phyloP scores from a whole-genome alignment of 805 yeast genomes.

The Clavispora vitiphila region DNA sequence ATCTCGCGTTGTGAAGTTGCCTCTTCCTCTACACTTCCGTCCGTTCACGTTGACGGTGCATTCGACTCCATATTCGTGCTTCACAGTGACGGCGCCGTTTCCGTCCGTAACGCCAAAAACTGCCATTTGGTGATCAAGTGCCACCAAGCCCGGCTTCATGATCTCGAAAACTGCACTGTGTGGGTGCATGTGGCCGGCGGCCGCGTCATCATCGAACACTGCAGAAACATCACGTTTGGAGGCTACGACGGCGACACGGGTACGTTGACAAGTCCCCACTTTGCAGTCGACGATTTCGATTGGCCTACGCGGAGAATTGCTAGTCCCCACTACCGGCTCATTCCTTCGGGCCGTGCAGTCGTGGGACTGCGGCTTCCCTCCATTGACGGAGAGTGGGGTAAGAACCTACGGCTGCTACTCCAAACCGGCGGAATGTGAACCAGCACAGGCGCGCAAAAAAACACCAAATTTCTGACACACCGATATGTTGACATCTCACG shows the following conservation, averaged over 20 bases:
- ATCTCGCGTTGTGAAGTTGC: not conserved
- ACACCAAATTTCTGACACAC: no score
- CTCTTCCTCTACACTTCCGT: conserved; percentile 1
- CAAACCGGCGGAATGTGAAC: not conserved
- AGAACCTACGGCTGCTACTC: not conserved
- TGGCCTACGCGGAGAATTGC: conserved; percentile 8
- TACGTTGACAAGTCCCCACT: not conserved
- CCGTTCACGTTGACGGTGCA: conserved; percentile 21
- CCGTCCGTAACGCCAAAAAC: conserved; percentile 13
- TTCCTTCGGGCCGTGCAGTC: not conserved
- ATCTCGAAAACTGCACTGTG: conserved; percentile 9
- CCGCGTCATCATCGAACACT: conserved; percentile 28
- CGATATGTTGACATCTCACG: no score
- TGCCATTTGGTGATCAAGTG: conserved; percentile 10
- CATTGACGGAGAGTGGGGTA: not conserved
- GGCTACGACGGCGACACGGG: not conserved
- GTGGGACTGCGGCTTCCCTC: not conserved
- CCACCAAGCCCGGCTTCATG: conserved; percentile 17
- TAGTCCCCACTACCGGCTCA: not conserved
- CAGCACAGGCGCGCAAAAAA: no score
- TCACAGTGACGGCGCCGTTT: conserved; percentile 26
- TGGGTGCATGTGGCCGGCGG: conserved; percentile 17
- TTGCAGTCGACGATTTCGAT: conserved; percentile 12
- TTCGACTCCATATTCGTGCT: conserved; percentile 13
- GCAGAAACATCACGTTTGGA: conserved; percentile 11